Conservation (phyloP, 768 basidiomycete genomes). For the Leccinellum luteum region DNA sequence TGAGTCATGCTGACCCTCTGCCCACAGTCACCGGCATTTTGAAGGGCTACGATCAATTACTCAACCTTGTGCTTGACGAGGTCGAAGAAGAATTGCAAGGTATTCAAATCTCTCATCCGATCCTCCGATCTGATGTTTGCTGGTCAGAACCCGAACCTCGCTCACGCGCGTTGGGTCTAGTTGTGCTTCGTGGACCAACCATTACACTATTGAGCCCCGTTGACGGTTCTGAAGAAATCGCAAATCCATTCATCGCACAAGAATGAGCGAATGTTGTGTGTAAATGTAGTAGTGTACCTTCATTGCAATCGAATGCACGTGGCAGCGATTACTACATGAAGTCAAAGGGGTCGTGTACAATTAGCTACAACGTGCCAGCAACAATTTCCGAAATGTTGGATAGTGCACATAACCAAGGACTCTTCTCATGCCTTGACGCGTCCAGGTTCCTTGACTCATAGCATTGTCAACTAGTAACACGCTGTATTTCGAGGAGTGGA, state of each 20-base stretch:
- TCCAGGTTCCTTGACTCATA: background rate
- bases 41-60: slow-evolving; percentile 94
- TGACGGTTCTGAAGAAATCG: slow-evolving; percentile 93
- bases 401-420: slow-evolving; percentile 3
- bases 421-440: background rate
- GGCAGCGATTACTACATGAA: slow-evolving; percentile 19
- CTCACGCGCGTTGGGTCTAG: slow-evolving; percentile 72
- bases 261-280: slow-evolving; percentile 38
- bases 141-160: slow-evolving; percentile 59
- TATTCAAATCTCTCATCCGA: slow-evolving; percentile 31
- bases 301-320: slow-evolving; percentile 9
- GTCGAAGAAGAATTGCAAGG: slow-evolving; percentile 82
- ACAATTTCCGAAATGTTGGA: background rate
- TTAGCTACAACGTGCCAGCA: slow-evolving; percentile 9
- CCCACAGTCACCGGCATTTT: slow-evolving; percentile 79
- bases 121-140: slow-evolving; percentile 9
- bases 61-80: slow-evolving; percentile 96
- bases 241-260: slow-evolving; percentile 79
- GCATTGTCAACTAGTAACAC: background rate
- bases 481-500: background rate
- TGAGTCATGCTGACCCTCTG: background rate
- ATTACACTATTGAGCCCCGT: slow-evolving; percentile 92
- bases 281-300: background rate
- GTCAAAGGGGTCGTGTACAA: slow-evolving; percentile 8
- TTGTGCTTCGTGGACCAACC: slow-evolving; percentile 90